Evolutionary conservation across 2,329 filamentous ascomycete species (phyloP).

Genomic region (Fusarium cicatricum): DNA sequence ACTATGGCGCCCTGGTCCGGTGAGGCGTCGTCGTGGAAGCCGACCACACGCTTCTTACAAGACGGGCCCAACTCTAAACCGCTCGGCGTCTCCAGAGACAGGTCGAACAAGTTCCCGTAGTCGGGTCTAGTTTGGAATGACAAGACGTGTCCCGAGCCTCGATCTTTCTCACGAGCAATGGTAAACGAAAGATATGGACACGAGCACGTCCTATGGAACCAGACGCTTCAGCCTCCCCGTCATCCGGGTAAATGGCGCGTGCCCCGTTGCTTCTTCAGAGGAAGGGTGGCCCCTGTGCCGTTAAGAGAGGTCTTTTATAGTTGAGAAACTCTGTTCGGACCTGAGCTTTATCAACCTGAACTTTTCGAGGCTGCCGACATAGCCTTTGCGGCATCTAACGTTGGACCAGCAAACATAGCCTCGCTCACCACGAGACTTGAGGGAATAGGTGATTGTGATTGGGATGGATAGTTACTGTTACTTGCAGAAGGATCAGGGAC

Average conservation of each 20-base stretch:
- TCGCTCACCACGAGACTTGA: neutral
- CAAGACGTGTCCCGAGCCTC: constrained; percentile 23
- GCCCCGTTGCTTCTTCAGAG: constrained; percentile 32
- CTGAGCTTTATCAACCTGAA: constrained; percentile 9
- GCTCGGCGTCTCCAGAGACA: constrained; percentile 14
- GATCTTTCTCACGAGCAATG: neutral
- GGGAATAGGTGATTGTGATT: too few relatives aligned
- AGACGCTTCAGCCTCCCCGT: constrained; percentile 12
- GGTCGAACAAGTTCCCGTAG: constrained; percentile 16
- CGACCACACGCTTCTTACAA: constrained; percentile 14
- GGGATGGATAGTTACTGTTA: too few relatives aligned
- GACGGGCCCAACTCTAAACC: constrained; percentile 39
- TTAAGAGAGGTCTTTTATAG: neutral
- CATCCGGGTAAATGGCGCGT: constrained; percentile 38
- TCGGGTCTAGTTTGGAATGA: constrained; percentile 4
- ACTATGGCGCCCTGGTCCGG: constrained; percentile 25
- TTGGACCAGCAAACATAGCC: constrained; percentile 22
- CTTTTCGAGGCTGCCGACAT: constrained; percentile 31
- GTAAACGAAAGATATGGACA: neutral
- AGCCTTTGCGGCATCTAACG: constrained; percentile 10
- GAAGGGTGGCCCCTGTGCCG: constrained; percentile 30
- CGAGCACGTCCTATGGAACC: constrained; percentile 6
- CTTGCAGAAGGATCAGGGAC: neutral
- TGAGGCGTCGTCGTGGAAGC: constrained; percentile 19
- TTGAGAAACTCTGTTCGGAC: constrained; percentile 11